Evolutionary conservation across 176 grass and related monocot species (phyloP).

Genomic region (Alloteropsis semialata): DNA sequence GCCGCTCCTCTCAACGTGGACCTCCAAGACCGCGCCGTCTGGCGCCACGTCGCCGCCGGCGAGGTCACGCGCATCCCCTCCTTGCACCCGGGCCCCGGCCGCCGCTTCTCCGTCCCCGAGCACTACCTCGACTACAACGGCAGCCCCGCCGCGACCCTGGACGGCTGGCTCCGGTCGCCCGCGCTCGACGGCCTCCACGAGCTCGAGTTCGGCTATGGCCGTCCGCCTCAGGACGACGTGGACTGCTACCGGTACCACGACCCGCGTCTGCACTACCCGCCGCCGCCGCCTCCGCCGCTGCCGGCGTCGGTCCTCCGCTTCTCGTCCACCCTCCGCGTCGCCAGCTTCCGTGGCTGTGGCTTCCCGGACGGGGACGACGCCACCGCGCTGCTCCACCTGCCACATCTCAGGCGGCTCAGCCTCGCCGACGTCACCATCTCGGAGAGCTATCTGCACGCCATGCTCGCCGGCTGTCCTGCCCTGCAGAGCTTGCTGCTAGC

Average conservation of each 20-base stretch:
- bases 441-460: neutral
- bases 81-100: neutral
- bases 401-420: neutral
- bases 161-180: neutral
- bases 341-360: neutral
- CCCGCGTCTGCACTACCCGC: no score
- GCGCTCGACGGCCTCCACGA: neutral
- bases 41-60: neutral
- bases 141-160: neutral
- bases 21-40: neutral
- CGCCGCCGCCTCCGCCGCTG: no score
- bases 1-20: neutral
- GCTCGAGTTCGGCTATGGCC: neutral
- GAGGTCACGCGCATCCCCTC: neutral
- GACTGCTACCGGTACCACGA: no score
- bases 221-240: no score
- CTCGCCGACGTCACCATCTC: neutral
- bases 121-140: accelerated
- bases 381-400: neutral
- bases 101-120: neutral
- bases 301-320: neutral
- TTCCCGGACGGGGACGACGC: neutral
- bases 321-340: neutral
- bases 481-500: neutral
- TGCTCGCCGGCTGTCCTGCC: neutral